Conservation (phyloP, 257 asterid species). For the Solanum arcanum region DNA sequence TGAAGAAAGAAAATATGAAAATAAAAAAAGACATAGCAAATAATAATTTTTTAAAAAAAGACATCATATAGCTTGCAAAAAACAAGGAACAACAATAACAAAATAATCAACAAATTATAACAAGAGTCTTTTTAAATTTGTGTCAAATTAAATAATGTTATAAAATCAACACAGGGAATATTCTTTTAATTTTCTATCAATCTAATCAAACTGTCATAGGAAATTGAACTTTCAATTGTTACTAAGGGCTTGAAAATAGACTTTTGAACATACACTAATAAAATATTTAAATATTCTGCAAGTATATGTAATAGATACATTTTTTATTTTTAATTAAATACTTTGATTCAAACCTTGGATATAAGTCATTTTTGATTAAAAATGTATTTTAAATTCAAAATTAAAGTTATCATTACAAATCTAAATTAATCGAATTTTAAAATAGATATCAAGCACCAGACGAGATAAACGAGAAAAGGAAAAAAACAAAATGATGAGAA, state of each 20-base stretch:
- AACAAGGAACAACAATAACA: too few relatives aligned
- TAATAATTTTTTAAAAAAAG: too few relatives aligned
- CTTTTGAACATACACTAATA: not conserved
- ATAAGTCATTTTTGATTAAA: not conserved
- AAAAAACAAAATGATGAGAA: not conserved
- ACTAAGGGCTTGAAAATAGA: not conserved
- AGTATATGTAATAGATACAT: not conserved
- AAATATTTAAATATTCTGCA: not conserved
- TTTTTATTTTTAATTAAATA: too few relatives aligned
- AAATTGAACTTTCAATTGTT: not conserved
- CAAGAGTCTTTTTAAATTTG: too few relatives aligned
- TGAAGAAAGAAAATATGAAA: too few relatives aligned
- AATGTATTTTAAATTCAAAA: too few relatives aligned
- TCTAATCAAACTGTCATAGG: not conserved
- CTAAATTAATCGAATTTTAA: not conserved
- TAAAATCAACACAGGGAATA: too few relatives aligned
- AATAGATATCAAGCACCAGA: not conserved
- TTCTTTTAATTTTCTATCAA: not conserved
- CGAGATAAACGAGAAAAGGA: not conserved
- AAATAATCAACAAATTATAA: too few relatives aligned
- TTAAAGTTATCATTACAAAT: accelerated
- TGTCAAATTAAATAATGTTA: too few relatives aligned
- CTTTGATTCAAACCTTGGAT: not conserved
- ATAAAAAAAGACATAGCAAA: too few relatives aligned
- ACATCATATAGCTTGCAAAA: too few relatives aligned